Percentiles rank a stretch among this genome's conserved stretches.
phyloP scores from a whole-genome alignment of 2,329 filamentous ascomycete species.

The Sporothrix sp. region DNA sequence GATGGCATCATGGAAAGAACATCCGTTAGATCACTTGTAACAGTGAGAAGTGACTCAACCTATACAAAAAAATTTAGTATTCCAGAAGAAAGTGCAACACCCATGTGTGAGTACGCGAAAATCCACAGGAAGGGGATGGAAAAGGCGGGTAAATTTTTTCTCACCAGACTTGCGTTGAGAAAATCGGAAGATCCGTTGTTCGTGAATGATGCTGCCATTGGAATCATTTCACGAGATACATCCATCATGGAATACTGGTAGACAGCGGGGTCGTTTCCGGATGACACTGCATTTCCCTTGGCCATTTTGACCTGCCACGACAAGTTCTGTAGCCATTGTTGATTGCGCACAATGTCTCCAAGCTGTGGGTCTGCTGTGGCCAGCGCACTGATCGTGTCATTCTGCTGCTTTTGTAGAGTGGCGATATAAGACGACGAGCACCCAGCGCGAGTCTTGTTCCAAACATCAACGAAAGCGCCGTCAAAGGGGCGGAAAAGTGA shows the following conservation, averaged over 20 bases:
- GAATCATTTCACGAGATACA: conserved; percentile 52
- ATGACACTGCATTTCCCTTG: conserved; percentile 39
- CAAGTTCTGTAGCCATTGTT: conserved; percentile 56
- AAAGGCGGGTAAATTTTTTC: conserved; percentile 26
- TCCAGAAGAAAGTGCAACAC: background rate
- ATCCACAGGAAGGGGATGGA: background rate
- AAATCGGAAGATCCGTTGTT: conserved; percentile 59
- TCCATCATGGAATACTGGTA: conserved; percentile 52
- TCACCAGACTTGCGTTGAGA: conserved; percentile 62
- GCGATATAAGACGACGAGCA: conserved; percentile 48
- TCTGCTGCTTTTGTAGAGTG: conserved; percentile 52
- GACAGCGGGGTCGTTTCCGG: background rate
- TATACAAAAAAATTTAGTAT: conserved; percentile 22
- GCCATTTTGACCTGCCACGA: conserved; percentile 52
- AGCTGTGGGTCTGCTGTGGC: conserved; percentile 45
- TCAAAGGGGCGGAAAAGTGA: conserved; percentile 58
- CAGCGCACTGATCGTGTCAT: conserved; percentile 42
- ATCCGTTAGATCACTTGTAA: conserved; percentile 63
- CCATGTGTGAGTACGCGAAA: background rate
- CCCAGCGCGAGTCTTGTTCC: conserved; percentile 54
- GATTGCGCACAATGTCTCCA: conserved; percentile 46
- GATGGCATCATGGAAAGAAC: conserved; percentile 57
- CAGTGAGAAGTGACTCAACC: conserved; percentile 73
- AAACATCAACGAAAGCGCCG: conserved; percentile 51
- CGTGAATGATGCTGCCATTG: conserved; percentile 62